phyloP scores from a whole-genome alignment of 768 basidiomycete species.

The Tephrocybe sp. region DNA sequence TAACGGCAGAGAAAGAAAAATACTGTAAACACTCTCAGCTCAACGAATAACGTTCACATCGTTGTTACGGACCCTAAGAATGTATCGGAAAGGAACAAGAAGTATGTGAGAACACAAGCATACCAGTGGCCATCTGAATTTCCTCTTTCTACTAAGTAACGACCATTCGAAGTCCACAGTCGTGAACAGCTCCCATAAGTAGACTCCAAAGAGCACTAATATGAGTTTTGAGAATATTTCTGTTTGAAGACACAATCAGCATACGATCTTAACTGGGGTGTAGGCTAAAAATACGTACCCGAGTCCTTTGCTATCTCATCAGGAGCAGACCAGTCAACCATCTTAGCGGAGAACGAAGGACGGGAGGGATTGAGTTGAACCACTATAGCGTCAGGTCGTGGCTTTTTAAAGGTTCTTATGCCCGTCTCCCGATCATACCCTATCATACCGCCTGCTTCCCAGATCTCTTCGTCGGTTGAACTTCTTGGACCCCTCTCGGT shows the following conservation, averaged over 20 bases:
- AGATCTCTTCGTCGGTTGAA: constrained; percentile 12
- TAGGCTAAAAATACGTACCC: constrained; percentile 25
- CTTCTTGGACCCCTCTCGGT: constrained; percentile 10
- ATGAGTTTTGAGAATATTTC: constrained; percentile 61
- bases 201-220: constrained; percentile 64
- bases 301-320: constrained; percentile 42
- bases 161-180: constrained; percentile 72
- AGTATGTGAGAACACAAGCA: constrained; percentile 23
- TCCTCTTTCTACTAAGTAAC: constrained; percentile 53
- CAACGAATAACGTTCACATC: neutral
- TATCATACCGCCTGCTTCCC: constrained; percentile 19
- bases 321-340: constrained; percentile 52
- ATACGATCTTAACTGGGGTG: neutral
- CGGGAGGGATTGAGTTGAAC: neutral
- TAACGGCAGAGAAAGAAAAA: constrained; percentile 75
- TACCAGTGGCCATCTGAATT: constrained; percentile 71
- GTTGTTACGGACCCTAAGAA: constrained; percentile 21
- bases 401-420: constrained; percentile 15
- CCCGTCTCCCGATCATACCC: constrained; percentile 24
- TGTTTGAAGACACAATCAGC: constrained; percentile 21
- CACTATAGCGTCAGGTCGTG: neutral
- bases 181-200: constrained; percentile 65
- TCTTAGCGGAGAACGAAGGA: constrained; percentile 1
- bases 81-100: neutral
- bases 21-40: constrained; percentile 28